phyloP scores from a whole-genome alignment of 495 filamentous ascomycete genomes.

The Penicillium arizonense region DNA sequence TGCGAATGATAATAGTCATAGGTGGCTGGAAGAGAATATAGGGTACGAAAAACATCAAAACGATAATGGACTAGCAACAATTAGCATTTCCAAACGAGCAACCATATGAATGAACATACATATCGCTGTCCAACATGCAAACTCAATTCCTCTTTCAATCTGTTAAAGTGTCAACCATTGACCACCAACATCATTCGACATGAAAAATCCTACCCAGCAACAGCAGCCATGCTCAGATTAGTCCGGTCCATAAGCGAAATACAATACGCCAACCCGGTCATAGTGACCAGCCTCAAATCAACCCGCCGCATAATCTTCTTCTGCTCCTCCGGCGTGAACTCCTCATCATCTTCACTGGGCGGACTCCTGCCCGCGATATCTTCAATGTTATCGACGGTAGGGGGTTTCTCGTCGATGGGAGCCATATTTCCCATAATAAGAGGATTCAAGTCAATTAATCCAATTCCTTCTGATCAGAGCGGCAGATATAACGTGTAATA shows the following conservation, averaged over 20 bases:
- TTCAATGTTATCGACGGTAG: slow-evolving; percentile 28
- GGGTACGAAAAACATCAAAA: slow-evolving; percentile 65
- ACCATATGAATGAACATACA: slow-evolving; percentile 10
- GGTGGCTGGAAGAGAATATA: slow-evolving; percentile 66
- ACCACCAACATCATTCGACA: neutral
- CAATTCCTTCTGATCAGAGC: no score
- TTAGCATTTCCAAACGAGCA: slow-evolving; percentile 1
- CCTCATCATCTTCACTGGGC: slow-evolving; percentile 30
- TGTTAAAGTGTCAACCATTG: slow-evolving; percentile 7
- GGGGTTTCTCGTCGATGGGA: slow-evolving; percentile 23
- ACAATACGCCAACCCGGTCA: slow-evolving; percentile 64
- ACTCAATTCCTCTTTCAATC: slow-evolving; percentile 53
- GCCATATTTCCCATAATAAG: neutral
- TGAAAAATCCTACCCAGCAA: slow-evolving; percentile 49
- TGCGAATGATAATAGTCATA: slow-evolving; percentile 55
- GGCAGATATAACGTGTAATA: no score
- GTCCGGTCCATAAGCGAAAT: slow-evolving; percentile 67
- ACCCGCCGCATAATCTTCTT: slow-evolving; percentile 55
- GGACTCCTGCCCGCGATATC: slow-evolving; percentile 19
- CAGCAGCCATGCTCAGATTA: slow-evolving; percentile 60
- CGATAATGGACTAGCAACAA: slow-evolving; percentile 47
- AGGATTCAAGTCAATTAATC: no score
- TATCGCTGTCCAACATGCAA: slow-evolving; percentile 45
- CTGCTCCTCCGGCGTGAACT: slow-evolving; percentile 36
- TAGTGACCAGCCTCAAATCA: slow-evolving; percentile 62